Evolutionary conservation across 192 early-diverging fungal species (phyloP).

Genomic region (Coemansia sp.): DNA sequence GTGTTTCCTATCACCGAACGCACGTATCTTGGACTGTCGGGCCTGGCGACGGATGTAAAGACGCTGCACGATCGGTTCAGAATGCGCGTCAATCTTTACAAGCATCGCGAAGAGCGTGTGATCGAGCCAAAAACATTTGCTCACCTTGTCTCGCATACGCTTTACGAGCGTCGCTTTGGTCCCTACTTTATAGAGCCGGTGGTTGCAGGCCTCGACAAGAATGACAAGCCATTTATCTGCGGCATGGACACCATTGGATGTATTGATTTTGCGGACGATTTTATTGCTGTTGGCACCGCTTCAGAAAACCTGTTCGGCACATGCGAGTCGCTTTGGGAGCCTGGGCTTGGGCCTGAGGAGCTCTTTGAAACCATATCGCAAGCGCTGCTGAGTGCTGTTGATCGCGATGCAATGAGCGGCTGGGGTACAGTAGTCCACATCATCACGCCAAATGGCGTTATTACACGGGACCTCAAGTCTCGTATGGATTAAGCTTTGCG

Average conservation of each 20-base stretch:
- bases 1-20: constrained; percentile 85
- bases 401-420: constrained; percentile 91
- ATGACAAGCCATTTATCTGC: constrained; percentile 90
- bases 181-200: constrained; percentile 95
- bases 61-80: constrained; percentile 90
- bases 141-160: constrained; percentile 89
- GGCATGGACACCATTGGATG: constrained; percentile 96
- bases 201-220: constrained; percentile 90
- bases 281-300: constrained; percentile 93
- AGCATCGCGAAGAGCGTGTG: constrained; percentile 90
- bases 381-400: constrained; percentile 88
- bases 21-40: constrained; percentile 85
- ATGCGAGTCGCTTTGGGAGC: constrained; percentile 97
- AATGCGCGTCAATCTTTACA: constrained; percentile 96
- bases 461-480: constrained; percentile 82
- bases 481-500: constrained; percentile 55
- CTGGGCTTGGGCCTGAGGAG: constrained; percentile 94
- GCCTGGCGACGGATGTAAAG: constrained; percentile 94
- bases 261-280: constrained; percentile 88
- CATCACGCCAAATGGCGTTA: constrained; percentile 84
- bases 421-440: constrained; percentile 97
- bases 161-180: constrained; percentile 95
- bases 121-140: constrained; percentile 94
- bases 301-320: constrained; percentile 87
- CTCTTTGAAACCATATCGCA: constrained; percentile 97